phyloP scores from a whole-genome alignment of 441 rosid genomes.

The Gossypium davidsonii region DNA sequence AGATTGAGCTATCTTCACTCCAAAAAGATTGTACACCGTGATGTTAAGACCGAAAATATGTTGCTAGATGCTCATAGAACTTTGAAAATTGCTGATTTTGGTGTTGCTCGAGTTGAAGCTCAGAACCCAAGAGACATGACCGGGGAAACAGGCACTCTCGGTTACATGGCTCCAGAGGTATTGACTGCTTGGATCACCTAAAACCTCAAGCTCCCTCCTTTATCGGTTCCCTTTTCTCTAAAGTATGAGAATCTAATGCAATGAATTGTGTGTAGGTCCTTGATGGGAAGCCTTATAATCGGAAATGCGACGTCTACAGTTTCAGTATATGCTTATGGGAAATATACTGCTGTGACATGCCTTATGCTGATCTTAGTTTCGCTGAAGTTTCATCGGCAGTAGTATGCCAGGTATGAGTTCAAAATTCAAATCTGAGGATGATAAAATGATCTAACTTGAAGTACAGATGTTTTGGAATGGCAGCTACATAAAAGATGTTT shows the following conservation, averaged over 20 bases:
- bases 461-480: background rate
- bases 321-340: constrained; percentile 73
- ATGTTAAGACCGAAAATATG: constrained; percentile 74
- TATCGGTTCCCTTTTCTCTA: background rate
- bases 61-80: constrained; percentile 43
- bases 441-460: background rate
- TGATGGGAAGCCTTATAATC: constrained; percentile 63
- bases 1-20: constrained; percentile 68
- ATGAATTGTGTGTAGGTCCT: constrained; percentile 40
- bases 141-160: constrained; percentile 76
- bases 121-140: constrained; percentile 71
- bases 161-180: constrained; percentile 83
- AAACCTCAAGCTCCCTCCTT: background rate
- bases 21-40: constrained; percentile 58
- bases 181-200: background rate
- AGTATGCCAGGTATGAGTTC: constrained; percentile 40
- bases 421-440: background rate
- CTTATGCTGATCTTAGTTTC: constrained; percentile 53
- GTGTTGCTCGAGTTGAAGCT: constrained; percentile 73
- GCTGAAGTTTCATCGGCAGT: constrained; percentile 63
- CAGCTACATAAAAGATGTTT: background rate
- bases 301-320: constrained; percentile 68
- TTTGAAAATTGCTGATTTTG: constrained; percentile 59
- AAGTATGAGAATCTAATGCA: constrained; percentile 13
- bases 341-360: constrained; percentile 70